Evolutionary conservation across 805 yeast species (phyloP).

Genomic region (Ogataea haglerorum): DNA sequence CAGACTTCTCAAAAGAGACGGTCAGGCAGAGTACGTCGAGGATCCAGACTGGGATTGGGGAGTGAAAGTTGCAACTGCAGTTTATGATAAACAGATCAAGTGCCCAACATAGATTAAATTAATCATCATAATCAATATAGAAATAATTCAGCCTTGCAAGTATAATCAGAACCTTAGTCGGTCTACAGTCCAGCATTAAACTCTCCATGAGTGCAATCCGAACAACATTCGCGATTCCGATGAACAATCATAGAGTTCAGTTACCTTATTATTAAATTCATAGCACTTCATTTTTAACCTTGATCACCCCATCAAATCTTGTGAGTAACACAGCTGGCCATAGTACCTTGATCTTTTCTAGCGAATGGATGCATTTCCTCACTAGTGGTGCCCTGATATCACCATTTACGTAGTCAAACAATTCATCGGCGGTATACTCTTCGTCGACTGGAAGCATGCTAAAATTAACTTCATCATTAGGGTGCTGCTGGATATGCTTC

Average conservation of each 20-base stretch:
- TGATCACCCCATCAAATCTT: conserved; percentile 18
- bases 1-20: conserved; percentile 32
- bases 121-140: too few species aligned
- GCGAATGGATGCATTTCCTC: conserved; percentile 7
- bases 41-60: conserved; percentile 39
- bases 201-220: too few species aligned
- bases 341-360: conserved; percentile 7
- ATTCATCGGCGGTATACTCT: conserved; percentile 11
- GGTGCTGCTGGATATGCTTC: conserved; percentile 17
- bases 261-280: neutral
- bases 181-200: too few species aligned
- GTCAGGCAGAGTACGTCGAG: conserved; percentile 25
- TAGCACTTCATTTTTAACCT: conserved; percentile 3
- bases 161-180: too few species aligned
- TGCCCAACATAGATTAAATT: too few species aligned
- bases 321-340: conserved; percentile 18
- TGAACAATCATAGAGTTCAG: too few species aligned
- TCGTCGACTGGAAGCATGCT: conserved; percentile 9
- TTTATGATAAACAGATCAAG: conserved; percentile 18
- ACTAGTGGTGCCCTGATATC: conserved; percentile 19
- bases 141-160: too few species aligned
- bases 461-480: conserved; percentile 13
- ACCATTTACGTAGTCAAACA: conserved; percentile 11
- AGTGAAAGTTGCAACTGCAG: conserved; percentile 32
- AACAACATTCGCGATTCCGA: too few species aligned